Base-by-base conservation (phyloP, 371 early-diverging fungal species). In the Chytridiales sp. region DNA sequence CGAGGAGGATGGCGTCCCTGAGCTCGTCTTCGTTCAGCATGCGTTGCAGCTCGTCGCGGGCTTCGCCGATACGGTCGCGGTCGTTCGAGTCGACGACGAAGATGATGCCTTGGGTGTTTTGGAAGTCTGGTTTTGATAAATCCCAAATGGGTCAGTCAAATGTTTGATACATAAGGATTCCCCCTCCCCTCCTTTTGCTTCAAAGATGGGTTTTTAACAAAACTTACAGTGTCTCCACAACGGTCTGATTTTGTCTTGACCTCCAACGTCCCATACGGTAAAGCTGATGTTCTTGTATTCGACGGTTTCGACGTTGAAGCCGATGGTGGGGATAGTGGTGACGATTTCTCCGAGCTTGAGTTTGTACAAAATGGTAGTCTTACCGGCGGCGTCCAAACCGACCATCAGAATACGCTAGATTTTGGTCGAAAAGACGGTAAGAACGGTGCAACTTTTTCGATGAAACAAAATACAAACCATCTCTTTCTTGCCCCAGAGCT, bases 181-280 rank as follows among this genome's bases (percentile, higher is more conserved):
- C n/a, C n/a, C n/a, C n/a, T n/a, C n/a, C n/a, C n/a, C n/a, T n/a
- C n/a, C n/a, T n/a, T n/a, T n/a, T n/a, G n/a, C n/a, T n/a, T n/a
- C n/a, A n/a, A n/a, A n/a, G n/a, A n/a, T n/a, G n/a, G n/a, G n/a
- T n/a, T n/a, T n/a, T n/a, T n/a, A n/a, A 22, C 13, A 54, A 54
- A 54, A 64, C 65, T 58, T 38, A 67, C 59, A 88, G 70, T 89
- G 88, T 54, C 87, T 80, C 89, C 88, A 89, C 72, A 89, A 75
- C 32, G 91, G 89, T 60, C 95, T 86, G 65, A 94, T 93, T 74
- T 90, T 92, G 66, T 91, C 91, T 75, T 92, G 92, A 54, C 94
- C 95, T 48, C 94, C 95, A 52, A 95, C 85, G 79, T 95, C 95
- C 94, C 93, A 93, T 56, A 94, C 88, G 70, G 88, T 92, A 71